A percentile compares a stretch with the other conserved stretches of the same genome.
Evolutionary conservation across 139 green algal species (phyloP).

Genomic region (Tetratostichococcus sp.): DNA sequence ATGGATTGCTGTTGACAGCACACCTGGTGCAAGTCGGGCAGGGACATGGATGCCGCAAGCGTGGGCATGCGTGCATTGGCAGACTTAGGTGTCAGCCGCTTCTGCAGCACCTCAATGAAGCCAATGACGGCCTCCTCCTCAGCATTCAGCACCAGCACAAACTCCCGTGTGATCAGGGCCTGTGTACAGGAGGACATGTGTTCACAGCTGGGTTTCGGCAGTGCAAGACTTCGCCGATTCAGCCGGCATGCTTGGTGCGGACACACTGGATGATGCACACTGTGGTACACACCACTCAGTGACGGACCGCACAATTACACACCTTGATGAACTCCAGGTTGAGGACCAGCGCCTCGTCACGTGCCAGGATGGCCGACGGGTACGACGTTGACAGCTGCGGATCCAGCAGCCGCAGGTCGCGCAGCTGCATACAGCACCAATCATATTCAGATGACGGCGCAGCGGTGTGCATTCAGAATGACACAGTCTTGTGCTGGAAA

Average conservation of each 20-base stretch:
- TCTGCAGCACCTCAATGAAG: slow-evolving; percentile 41
- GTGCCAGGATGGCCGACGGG: slow-evolving; percentile 33
- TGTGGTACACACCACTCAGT: too few relatives aligned
- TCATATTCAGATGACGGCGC: too few relatives aligned
- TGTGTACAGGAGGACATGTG: not conserved
- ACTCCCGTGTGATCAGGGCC: not conserved
- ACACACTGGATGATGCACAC: too few relatives aligned
- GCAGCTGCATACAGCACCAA: slow-evolving; percentile 14
- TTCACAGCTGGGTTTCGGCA: too few relatives aligned
- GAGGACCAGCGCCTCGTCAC: slow-evolving; percentile 36
- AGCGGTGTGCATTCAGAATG: too few relatives aligned
- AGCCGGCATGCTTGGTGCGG: too few relatives aligned
- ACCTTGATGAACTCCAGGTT: slow-evolving; percentile 42
- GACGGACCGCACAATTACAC: too few relatives aligned
- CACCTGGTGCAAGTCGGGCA: not conserved
- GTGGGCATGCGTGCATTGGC: not conserved
- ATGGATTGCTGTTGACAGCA: too few relatives aligned
- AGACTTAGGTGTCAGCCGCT: slow-evolving; percentile 9
- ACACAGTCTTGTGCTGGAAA: too few relatives aligned
- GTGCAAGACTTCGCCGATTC: too few relatives aligned
- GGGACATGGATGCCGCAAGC: not conserved
- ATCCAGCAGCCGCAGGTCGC: slow-evolving; percentile 38
- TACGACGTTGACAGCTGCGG: slow-evolving; percentile 31
- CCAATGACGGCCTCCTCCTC: slow-evolving; percentile 16
- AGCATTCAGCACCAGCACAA: slow-evolving; percentile 21